Base-by-base conservation (phyloP, 495 filamentous ascomycete genomes). In the Staphylotrichum tortipilum region DNA sequence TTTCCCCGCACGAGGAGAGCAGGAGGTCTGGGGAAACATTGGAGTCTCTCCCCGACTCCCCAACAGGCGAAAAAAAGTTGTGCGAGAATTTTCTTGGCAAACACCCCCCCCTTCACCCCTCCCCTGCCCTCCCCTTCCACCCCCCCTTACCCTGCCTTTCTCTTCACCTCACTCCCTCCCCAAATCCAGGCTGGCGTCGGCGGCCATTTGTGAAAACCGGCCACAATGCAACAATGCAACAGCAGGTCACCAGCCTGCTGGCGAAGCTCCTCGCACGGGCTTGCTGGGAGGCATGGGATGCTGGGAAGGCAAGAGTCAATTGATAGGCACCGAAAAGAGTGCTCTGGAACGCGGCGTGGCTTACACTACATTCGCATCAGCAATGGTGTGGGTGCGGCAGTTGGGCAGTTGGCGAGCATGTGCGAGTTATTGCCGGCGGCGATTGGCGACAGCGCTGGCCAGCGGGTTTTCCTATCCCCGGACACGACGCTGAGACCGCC, bases 291-390 rank as follows among this genome's bases (percentile, higher is more conserved):
- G n/a, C n/a, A n/a, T n/a, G n/a, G n/a, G n/a, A n/a, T n/a, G n/a
- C n/a, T n/a, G n/a, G n/a, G n/a, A n/a, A n/a, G n/a, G n/a, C n/a
- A n/a, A n/a, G n/a, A n/a, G n/a, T n/a, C n/a, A n/a, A n/a, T n/a
- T 47, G 33, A 26, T 37, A n/a, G 14, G 43, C 33, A 37, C 28
- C 9, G 15, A 40, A 18, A 12, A 11, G n/a, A 29, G 37, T 18
- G 39, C 15, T 29, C n/a, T 41, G 14, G 7, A 4, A 7, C 8
- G 7, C 26, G 19, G 37, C 14, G 21, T 28, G 38, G 48, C 48
- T 50, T 50, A 50, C 48, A 37, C 39, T 23, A 43, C 37, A 15
- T 31, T 50, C 24, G 38, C 38, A 44, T 50, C 48, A 50, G 48
- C 48, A 44, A 15, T n/a, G 23, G 48, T 29, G 37, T n/a, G 48